Percentiles rank a stretch among this genome's conserved stretches.
Conservation (phyloP, 2,329 filamentous ascomycete genomes). For the Ascochyta fabae region DNA sequence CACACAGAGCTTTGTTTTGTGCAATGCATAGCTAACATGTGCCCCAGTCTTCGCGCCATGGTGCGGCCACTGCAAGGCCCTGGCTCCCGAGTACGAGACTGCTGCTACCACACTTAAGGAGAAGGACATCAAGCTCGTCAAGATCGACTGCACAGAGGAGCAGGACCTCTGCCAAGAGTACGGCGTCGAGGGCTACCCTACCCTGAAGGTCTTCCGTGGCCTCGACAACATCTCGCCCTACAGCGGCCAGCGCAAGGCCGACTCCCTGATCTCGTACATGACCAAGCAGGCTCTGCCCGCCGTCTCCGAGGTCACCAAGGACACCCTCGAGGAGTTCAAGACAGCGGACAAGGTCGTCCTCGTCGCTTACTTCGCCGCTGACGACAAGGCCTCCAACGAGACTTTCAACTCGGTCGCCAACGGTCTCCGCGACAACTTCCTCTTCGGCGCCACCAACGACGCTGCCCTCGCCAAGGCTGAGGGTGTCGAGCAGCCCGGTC, state of each 20-base stretch:
- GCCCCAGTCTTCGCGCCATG: slow-evolving; percentile 85
- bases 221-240: slow-evolving; percentile 82
- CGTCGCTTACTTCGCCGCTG: slow-evolving; percentile 81
- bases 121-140: slow-evolving; percentile 83
- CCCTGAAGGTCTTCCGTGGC: slow-evolving; percentile 98
- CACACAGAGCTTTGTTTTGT: neutral
- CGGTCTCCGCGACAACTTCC: slow-evolving; percentile 84
- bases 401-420: slow-evolving; percentile 79
- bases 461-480: slow-evolving; percentile 85
- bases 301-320: slow-evolving; percentile 81
- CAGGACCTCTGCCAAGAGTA: slow-evolving; percentile 86
- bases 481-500: slow-evolving; percentile 82
- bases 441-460: slow-evolving; percentile 89
- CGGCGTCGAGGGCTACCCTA: slow-evolving; percentile 97
- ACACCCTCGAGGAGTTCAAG: slow-evolving; percentile 94
- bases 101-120: slow-evolving; percentile 84
- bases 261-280: slow-evolving; percentile 84
- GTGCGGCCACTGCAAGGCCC: slow-evolving; percentile 98
- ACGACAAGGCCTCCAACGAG: slow-evolving; percentile 84
- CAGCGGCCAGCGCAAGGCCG: slow-evolving; percentile 86
- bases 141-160: slow-evolving; percentile 96
- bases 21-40: slow-evolving; percentile 46
- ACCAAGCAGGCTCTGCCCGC: slow-evolving; percentile 95
- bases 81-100: slow-evolving; percentile 90
- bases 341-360: slow-evolving; percentile 95